phyloP scores from a whole-genome alignment of 1,139 yeast species.

The Yarrowia galli region DNA sequence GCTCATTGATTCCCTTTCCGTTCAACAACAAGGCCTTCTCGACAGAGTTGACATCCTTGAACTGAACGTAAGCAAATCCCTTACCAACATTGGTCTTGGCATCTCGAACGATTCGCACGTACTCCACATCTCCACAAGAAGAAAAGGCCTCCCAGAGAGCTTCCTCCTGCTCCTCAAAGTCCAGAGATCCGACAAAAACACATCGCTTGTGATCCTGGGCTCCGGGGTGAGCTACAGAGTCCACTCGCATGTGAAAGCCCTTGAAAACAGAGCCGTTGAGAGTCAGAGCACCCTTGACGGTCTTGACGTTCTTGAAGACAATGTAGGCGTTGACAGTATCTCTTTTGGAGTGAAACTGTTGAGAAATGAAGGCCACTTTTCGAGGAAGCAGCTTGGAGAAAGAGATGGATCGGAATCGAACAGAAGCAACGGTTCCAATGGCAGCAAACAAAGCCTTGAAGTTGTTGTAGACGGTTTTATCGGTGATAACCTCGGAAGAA shows the following conservation, averaged over 20 bases:
- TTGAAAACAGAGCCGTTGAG: conserved; percentile 75
- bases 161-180: conserved; percentile 92
- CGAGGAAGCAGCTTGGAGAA: conserved; percentile 89
- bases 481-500: conserved; percentile 67
- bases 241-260: conserved; percentile 84
- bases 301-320: conserved; percentile 66
- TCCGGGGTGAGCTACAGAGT: conserved; percentile 89
- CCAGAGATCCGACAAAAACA: conserved; percentile 91
- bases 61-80: conserved; percentile 96
- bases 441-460: conserved; percentile 68
- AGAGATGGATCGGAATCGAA: conserved; percentile 91
- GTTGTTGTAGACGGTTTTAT: conserved; percentile 65
- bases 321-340: conserved; percentile 88
- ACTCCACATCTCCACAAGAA: conserved; percentile 74
- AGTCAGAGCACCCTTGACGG: conserved; percentile 60
- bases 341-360: conserved; percentile 76
- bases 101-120: conserved; percentile 90
- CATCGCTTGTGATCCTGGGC: conserved; percentile 84
- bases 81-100: conserved; percentile 93
- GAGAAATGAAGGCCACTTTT: conserved; percentile 87
- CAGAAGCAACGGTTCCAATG: conserved; percentile 69
- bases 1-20: conserved; percentile 62
- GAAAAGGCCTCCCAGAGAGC: conserved; percentile 83
- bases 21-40: conserved; percentile 81
- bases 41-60: conserved; percentile 79